Conservation (phyloP, 495 filamentous ascomycete species). For the Aspergillus diversus region DNA sequence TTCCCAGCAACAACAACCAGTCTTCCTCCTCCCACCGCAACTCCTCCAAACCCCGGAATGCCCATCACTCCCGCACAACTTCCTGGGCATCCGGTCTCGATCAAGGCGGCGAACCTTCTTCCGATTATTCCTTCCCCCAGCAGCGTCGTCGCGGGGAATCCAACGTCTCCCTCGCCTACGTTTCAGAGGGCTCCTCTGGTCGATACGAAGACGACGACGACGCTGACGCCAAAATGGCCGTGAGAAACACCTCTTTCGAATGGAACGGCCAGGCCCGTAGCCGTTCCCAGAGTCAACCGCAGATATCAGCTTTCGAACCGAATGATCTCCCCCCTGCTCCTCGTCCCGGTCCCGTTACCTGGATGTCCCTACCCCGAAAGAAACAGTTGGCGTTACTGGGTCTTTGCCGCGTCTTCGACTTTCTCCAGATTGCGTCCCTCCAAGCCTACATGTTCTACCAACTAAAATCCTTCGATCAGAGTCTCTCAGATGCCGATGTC, state of each 20-base stretch:
- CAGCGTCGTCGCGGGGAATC: constrained; percentile 45
- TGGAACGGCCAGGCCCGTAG: constrained; percentile 40
- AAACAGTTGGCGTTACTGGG: constrained; percentile 74
- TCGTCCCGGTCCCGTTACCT: constrained; percentile 54
- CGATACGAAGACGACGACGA: constrained; percentile 30
- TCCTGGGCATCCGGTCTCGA: constrained; percentile 48
- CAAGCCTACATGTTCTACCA: constrained; percentile 80
- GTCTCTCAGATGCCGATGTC: constrained; percentile 67
- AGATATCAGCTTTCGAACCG: constrained; percentile 27
- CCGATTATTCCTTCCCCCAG: constrained; percentile 26
- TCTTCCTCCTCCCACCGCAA: constrained; percentile 19
- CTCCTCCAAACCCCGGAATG: constrained; percentile 32
- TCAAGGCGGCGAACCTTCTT: constrained; percentile 35
- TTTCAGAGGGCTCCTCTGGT: constrained; percentile 41
- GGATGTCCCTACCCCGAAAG: constrained; percentile 73
- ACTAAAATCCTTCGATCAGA: constrained; percentile 69
- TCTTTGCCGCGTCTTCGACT: constrained; percentile 67
- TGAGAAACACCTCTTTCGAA: constrained; percentile 45
- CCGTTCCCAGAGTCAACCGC: constrained; percentile 41
- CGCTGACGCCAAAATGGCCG: constrained; percentile 34
- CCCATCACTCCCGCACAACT: constrained; percentile 45
- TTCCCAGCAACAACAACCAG: constrained; percentile 11
- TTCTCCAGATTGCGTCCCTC: constrained; percentile 51
- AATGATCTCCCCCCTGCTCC: constrained; percentile 19
- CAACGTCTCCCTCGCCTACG: constrained; percentile 40